These are phyloP conservation scores for Neostapfia colusana DNA, from an alignment of 176 grass and related monocot species.

Conservation along the genomic window DNA sequence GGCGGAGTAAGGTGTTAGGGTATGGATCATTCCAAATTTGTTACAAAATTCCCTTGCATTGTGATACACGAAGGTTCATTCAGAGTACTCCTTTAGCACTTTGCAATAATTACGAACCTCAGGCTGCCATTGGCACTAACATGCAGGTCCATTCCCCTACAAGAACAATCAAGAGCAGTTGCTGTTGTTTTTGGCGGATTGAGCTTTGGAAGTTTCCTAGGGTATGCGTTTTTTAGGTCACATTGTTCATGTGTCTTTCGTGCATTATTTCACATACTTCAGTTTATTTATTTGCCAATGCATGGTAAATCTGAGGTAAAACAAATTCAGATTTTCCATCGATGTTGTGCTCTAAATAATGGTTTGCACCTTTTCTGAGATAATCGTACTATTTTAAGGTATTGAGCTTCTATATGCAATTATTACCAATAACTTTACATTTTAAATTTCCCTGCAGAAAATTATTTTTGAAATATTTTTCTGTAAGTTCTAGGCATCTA, in stretches of 20 bases:
- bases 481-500: not conserved
- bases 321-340: not conserved
- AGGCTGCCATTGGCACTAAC: conserved; percentile 13
- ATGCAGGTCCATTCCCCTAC: conserved; percentile 75
- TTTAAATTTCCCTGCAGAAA: too few relatives aligned
- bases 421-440: too few relatives aligned
- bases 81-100: conserved; percentile 16
- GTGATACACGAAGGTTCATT: not conserved
- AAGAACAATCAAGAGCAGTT: conserved; percentile 95
- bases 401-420: not conserved
- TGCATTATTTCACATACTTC: conserved; percentile 25
- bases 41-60: conserved; percentile 1
- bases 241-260: not conserved
- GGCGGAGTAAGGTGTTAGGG: not conserved
- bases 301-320: not conserved
- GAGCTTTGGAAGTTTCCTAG: conserved; percentile 86
- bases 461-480: too few relatives aligned
- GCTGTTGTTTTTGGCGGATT: conserved; percentile 97
- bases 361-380: conserved; percentile 5
- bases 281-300: conserved; percentile 24
- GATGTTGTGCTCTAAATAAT: too few relatives aligned
- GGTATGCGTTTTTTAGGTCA: conserved; percentile 54
- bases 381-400: not conserved
- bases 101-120: conserved; percentile 7
- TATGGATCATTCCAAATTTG: conserved; percentile 15